Evolutionary conservation across 768 basidiomycete species (phyloP), one percentile per base, ranked within the genome.

Genomic region (Porphyrellus cyaneotinctus): DNA sequence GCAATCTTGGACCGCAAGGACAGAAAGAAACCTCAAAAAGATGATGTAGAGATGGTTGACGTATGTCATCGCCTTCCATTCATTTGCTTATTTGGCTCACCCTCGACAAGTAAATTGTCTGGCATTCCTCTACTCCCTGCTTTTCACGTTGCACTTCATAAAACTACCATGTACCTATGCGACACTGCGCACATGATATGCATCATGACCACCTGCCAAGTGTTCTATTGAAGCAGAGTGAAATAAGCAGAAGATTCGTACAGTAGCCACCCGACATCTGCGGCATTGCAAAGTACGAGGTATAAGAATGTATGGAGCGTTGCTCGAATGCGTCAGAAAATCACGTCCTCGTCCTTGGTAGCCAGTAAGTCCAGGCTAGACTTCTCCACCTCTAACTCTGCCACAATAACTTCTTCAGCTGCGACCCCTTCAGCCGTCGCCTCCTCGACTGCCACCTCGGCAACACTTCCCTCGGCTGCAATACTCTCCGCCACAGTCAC

Each of bases 321-420:
- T 36, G 30, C 28, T 46, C 12, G 37, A 43, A 26, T 22, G 44
- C 8, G 24, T 79, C 69, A 97, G 76, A 97, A 97, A 69, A 97
- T 97, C 44, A 97, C 83, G 72, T 97, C 95, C 49, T 82, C 83
- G 65, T 97, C 95, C 68, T 92, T 95, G 59, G 82, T 87, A 59
- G 82, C 86, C 52, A 97, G 74, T 61, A 97, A 75, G 70, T 95
- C 80, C 41, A 73, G 73, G 8, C 68, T 67, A 14, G 71, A 72
- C 26, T 70, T 72, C 17, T 75, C 63, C 33, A 12, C 35, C 23
- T 44, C 74, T 13, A 12, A 44, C 38, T 59, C 53, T 15, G 43
- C 51, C 20, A 44, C 39, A 20, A 64, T 11, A 41, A 1, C 35
- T 8, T 11, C 42, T 28, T 57, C 58, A n/a, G 23, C 66, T 20